Percentiles rank a stretch among this genome's conserved stretches.
These are phyloP conservation scores for Suillus subluteus DNA, from an alignment of 768 basidiomycete genomes.

Conservation along the genomic window DNA sequence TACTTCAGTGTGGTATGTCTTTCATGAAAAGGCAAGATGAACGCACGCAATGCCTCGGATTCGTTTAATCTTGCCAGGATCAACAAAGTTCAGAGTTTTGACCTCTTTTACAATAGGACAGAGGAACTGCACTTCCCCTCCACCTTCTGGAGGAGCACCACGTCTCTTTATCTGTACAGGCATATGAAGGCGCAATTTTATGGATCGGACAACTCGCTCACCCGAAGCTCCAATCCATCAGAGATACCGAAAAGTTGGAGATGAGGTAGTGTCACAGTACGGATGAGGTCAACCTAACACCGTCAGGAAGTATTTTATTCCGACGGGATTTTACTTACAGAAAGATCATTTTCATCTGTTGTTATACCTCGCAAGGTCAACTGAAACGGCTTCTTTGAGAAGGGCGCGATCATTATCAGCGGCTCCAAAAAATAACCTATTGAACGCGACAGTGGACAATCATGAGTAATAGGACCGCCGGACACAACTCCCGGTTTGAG, in stretches of 20 bases:
- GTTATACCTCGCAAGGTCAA: conserved; percentile 89
- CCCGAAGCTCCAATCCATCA: conserved; percentile 88
- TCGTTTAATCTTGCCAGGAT: conserved; percentile 88
- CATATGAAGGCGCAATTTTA: background rate
- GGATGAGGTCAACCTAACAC: conserved; percentile 77
- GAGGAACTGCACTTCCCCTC: conserved; percentile 92
- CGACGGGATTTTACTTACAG: conserved; percentile 50
- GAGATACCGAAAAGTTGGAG: conserved; percentile 89
- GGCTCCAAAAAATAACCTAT: conserved; percentile 96
- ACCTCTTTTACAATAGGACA: conserved; percentile 91
- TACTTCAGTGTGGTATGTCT: background rate
- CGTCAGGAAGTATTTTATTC: conserved; percentile 18
- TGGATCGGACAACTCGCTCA: conserved; percentile 35
- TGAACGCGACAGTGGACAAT: conserved; percentile 86
- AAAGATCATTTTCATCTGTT: conserved; percentile 89
- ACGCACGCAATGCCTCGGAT: conserved; percentile 95
- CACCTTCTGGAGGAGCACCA: conserved; percentile 89
- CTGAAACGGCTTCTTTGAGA: conserved; percentile 85
- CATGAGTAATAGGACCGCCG: conserved; percentile 81
- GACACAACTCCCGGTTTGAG: conserved; percentile 91
- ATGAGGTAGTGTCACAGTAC: conserved; percentile 90
- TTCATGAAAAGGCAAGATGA: conserved; percentile 9
- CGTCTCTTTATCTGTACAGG: conserved; percentile 84
- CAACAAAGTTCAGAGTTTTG: conserved; percentile 91
- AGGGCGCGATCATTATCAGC: conserved; percentile 87